phyloP scores from a whole-genome alignment of 2,329 filamentous ascomycete species.

The Aspergillus pseudoterreus region DNA sequence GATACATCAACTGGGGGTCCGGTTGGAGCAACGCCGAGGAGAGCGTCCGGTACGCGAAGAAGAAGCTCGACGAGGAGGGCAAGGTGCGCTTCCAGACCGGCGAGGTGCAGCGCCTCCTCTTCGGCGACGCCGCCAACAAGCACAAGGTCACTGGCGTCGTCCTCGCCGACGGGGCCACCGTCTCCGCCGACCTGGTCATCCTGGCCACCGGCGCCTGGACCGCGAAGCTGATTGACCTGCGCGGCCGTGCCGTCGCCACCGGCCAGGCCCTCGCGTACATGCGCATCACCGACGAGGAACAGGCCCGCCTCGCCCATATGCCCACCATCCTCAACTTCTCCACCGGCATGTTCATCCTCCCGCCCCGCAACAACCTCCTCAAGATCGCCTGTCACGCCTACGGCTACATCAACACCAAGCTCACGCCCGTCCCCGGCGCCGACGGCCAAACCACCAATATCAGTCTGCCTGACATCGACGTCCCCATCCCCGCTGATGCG shows the following conservation, averaged over 20 bases:
- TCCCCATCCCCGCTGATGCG: conserved; percentile 52
- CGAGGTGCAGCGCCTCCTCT: conserved; percentile 35
- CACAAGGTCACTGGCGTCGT: conserved; percentile 45
- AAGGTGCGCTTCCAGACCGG: conserved; percentile 35
- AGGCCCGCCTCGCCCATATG: conserved; percentile 58
- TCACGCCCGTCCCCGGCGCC: conserved; percentile 24
- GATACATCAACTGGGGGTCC: conserved; percentile 46
- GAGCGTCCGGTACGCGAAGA: conserved; percentile 37
- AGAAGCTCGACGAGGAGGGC: conserved; percentile 32
- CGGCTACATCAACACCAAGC: conserved; percentile 55
- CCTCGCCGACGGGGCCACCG: conserved; percentile 46
- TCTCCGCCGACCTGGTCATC: conserved; percentile 69
- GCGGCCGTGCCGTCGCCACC: conserved; percentile 72
- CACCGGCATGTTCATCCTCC: conserved; percentile 54
- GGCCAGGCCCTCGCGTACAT: conserved; percentile 80
- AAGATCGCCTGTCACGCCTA: conserved; percentile 69
- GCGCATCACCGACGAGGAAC: conserved; percentile 67
- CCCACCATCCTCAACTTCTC: conserved; percentile 58
- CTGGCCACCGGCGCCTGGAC: conserved; percentile 89
- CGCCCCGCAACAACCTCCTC: conserved; percentile 53
- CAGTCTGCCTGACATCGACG: conserved; percentile 37
- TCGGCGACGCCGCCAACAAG: conserved; percentile 2
- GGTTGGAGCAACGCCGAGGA: conserved; percentile 46
- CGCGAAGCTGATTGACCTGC: conserved; percentile 69
- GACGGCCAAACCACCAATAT: conserved; percentile 24